phyloP scores from a whole-genome alignment of 2,329 filamentous ascomycete species.

The Tolypocladium sp. region DNA sequence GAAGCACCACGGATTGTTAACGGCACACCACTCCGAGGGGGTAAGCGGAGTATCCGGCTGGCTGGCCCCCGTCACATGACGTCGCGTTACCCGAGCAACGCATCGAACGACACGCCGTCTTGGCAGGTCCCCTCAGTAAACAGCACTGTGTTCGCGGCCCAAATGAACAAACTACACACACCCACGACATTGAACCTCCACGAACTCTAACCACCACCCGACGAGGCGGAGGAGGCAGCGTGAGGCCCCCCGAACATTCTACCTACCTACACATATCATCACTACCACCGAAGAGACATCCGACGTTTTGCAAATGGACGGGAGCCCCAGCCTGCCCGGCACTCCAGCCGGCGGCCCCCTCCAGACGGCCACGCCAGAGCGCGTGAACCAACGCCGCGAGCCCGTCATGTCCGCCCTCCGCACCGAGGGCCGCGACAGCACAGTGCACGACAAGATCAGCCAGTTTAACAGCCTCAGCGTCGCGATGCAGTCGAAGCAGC shows the following conservation, averaged over 20 bases:
- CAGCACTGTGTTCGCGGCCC: constrained; percentile 3
- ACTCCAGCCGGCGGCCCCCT: constrained; percentile 47
- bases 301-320: constrained; percentile 25
- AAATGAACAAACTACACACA: background rate
- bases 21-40: background rate
- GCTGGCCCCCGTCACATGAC: background rate
- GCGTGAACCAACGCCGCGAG: constrained; percentile 43
- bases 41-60: background rate
- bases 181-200: background rate
- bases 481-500: constrained; percentile 48
- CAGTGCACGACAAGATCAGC: constrained; percentile 58
- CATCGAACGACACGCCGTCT: background rate
- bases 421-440: constrained; percentile 42
- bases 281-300: background rate
- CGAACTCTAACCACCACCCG: background rate
- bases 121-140: constrained; percentile 4
- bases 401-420: constrained; percentile 25
- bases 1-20: background rate
- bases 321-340: constrained; percentile 38
- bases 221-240: constrained; percentile 1
- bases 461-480: constrained; percentile 64
- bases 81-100: constrained; percentile 5
- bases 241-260: background rate
- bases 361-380: constrained; percentile 53
- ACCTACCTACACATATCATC: background rate